Evolutionary conservation across 768 basidiomycete species (phyloP).

Genomic region (Naganishia kalamii): DNA sequence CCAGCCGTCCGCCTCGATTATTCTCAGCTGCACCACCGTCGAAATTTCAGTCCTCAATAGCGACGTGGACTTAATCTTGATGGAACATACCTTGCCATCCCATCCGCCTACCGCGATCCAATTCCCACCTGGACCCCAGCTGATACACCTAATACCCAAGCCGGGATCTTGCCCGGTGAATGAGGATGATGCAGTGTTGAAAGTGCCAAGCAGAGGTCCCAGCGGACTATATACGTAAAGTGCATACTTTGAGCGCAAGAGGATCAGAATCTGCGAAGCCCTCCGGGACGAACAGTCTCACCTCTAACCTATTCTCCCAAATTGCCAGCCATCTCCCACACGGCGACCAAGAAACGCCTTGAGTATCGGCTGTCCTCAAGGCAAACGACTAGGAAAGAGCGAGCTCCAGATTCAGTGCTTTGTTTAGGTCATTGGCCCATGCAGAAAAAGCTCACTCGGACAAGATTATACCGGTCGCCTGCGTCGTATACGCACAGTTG

Average conservation of each 20-base stretch:
- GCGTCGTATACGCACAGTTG: slow-evolving; percentile 75
- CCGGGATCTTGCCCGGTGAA: slow-evolving; percentile 59
- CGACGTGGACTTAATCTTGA: not conserved
- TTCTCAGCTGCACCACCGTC: slow-evolving; percentile 20
- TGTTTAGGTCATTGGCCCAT: not conserved
- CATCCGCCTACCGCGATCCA: slow-evolving; percentile 78
- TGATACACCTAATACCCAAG: slow-evolving; percentile 68
- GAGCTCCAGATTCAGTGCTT: slow-evolving; percentile 1
- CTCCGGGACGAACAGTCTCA: slow-evolving; percentile 20
- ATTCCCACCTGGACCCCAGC: slow-evolving; percentile 80
- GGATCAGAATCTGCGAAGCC: not conserved
- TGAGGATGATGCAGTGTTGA: slow-evolving; percentile 30
- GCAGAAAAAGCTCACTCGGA: slow-evolving; percentile 31
- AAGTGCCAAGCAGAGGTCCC: slow-evolving; percentile 40
- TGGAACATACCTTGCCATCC: slow-evolving; percentile 67
- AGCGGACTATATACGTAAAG: slow-evolving; percentile 44
- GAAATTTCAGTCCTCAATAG: not conserved
- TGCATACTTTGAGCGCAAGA: slow-evolving; percentile 35
- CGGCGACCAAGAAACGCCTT: slow-evolving; percentile 45
- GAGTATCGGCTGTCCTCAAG: slow-evolving; percentile 59
- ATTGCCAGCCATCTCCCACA: slow-evolving; percentile 46
- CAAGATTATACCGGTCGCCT: slow-evolving; percentile 26
- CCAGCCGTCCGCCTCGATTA: slow-evolving; percentile 43
- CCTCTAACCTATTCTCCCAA: slow-evolving; percentile 43
- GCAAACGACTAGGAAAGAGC: slow-evolving; percentile 65